Conservation (phyloP, 306 rosid genomes). For the Cucurbita ficifolia region DNA sequence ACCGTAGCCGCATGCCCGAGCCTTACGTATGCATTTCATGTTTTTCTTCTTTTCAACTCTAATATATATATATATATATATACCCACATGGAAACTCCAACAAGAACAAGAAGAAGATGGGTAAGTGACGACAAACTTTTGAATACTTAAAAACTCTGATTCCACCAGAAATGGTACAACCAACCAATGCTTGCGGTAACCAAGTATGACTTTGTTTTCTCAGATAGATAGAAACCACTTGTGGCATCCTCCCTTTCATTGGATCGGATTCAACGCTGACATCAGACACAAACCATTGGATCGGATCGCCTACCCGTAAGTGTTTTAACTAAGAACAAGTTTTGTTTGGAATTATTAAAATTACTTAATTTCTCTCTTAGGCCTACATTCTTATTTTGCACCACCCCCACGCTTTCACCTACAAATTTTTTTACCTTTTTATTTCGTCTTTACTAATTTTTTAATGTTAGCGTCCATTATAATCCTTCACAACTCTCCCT, state of each 20-base stretch:
- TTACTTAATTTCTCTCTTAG: no score
- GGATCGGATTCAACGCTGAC: slow-evolving; percentile 87
- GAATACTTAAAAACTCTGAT: neutral
- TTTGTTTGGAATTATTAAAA: no score
- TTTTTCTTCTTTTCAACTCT: neutral
- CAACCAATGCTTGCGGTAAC: neutral
- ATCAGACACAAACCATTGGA: slow-evolving; percentile 22
- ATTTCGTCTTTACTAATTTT: no score
- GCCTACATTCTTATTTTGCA: neutral
- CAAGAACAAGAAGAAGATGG: slow-evolving; percentile 17
- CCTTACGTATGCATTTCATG: neutral
- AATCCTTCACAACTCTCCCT: no score
- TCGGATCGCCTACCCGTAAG: no score
- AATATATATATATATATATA: no score
- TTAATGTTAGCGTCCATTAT: no score
- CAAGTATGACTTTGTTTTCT: neutral
- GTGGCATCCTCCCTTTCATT: slow-evolving; percentile 70
- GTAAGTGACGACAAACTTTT: slow-evolving; percentile 9
- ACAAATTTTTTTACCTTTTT: neutral
- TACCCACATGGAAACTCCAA: slow-evolving; percentile 26
- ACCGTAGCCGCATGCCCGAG: neutral
- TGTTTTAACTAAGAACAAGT: no score
- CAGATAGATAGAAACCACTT: slow-evolving; percentile 55
- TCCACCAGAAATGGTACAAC: slow-evolving; percentile 2
- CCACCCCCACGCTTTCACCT: neutral